Base-by-base conservation (phyloP, 2,329 filamentous ascomycete genomes). In the Aspergillus eucalypticola region DNA sequence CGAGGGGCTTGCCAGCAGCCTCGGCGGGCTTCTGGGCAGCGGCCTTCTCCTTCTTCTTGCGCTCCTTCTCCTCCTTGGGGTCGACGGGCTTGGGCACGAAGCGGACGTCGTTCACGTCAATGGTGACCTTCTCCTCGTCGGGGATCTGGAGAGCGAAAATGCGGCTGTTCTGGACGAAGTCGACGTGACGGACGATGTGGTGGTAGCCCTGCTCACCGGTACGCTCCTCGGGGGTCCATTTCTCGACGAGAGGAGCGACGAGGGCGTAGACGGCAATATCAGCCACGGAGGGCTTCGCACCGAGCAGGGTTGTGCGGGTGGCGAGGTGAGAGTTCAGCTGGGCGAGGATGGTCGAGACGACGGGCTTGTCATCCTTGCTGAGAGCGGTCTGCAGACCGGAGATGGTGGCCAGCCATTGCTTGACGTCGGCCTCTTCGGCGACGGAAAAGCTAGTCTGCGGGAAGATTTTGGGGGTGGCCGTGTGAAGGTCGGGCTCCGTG, bases 1-100 rank as follows among this genome's bases (percentile, higher is more conserved):
- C 74, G 17, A 79, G 65, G 5, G 73, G 70, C 67, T 75, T 76
- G 51, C 63, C 70, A 50, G 69, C 64, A 17, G 32, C 32, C 32
- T 65, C 70, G 17, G 69, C 60, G 56, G 64, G 32, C 32, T 35
- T 69, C 64, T 71, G 62, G 46, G 74, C 81, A 29, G 79, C 80
- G 15, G 81, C 81, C 84, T 96, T 96, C 81, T 96, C 92, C 83
- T 96, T 96, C 89, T 96, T 97, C 79, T 94, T 86, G 51, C 90
- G 88, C 84, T 97, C 93, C 83, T 97, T 97, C 84, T 97, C 94
- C 59, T 92, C 92, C 84, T 96, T 96, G 70, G 90, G 87, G 67
- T 96, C 92, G 63, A 94, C 87, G 19, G 90, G 90, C 68, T 94
- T 94, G 81, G 95, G 94, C 69, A 93, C 89, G 76, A 92, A 93